These are phyloP conservation scores for Eutrema japonicum DNA, from an alignment of 345 rosid species.

Conservation along the genomic window DNA sequence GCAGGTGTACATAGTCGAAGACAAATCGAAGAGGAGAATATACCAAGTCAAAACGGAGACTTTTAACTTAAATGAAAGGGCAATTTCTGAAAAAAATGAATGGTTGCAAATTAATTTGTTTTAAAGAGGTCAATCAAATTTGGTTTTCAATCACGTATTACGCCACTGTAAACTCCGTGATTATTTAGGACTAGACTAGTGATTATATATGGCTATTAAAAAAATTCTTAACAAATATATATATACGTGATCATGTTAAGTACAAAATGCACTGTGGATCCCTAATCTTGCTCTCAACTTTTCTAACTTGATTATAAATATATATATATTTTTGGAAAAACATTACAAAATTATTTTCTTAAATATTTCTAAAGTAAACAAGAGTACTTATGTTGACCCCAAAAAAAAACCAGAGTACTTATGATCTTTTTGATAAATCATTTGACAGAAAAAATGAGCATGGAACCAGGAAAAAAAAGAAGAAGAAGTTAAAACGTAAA, in stretches of 20 bases:
- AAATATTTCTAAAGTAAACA: neutral
- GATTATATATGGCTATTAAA: slow-evolving; percentile 25
- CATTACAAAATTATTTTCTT: neutral
- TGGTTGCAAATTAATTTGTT: slow-evolving; percentile 22
- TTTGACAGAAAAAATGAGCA: too few species aligned
- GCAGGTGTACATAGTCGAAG: slow-evolving; percentile 27
- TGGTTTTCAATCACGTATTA: neutral
- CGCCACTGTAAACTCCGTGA: slow-evolving; percentile 30
- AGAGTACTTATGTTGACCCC: too few species aligned
- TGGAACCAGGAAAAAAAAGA: too few species aligned
- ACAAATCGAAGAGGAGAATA: slow-evolving; percentile 17
- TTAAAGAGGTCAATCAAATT: slow-evolving; percentile 20
- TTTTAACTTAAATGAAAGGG: slow-evolving; percentile 32
- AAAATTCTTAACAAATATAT: neutral
- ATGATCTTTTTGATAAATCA: neutral
- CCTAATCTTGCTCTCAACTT: neutral
- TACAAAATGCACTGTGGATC: neutral
- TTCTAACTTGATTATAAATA: neutral
- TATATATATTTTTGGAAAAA: neutral
- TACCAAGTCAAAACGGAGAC: slow-evolving; percentile 41
- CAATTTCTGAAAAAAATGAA: slow-evolving; percentile 28
- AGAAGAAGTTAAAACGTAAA: slow-evolving; percentile 12
- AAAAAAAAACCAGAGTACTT: too few species aligned
- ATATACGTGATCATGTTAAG: neutral
- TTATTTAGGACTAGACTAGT: slow-evolving; percentile 17